Base-by-base conservation (phyloP, 2,329 filamentous ascomycete species). In the Tolypocladium cylindrosporum region DNA sequence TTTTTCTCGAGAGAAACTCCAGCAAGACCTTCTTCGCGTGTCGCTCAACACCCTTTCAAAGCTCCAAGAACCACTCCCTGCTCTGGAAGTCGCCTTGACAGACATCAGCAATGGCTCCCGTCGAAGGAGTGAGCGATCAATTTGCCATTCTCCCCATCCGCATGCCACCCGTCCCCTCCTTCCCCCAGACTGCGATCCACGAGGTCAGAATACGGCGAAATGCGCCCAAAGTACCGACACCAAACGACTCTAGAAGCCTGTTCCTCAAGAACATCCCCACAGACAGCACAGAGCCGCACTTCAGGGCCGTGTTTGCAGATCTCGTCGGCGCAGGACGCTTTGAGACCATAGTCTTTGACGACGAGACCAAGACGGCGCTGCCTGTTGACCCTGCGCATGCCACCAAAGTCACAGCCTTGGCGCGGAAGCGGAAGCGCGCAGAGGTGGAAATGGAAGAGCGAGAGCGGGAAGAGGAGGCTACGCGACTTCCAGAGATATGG, bases 181-280 rank as follows among this genome's bases (percentile, higher is more conserved):
- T 81, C 59, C 81, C 85, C 31, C 73, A 79, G 48, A 72, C 80
- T 50, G 80, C 85, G 59, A 84, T 83, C 55, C 94, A 97, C 75
- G 90, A 92, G 73, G 78, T 97, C 66, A 96, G 96, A 75, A 75
- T 97, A 57, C 90, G 90, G 63, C 85, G 85, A 57, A 92, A 97
- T 73, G 81, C 86, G 52, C 91, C 93, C 60, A 90, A 88, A 74
- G 81, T 89, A 45, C 85, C 89, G 16, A 88, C 88, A 9, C 78
- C 82, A 57, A 82, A 89, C 71, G 88, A 93, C 65, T 77, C 84
- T 19, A 86, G 92, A 65, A 91, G 89, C 61, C 80, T 99, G 21
- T 99, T 96, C 73, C 70, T 96, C n/a, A 89, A 92, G 62, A 97
- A 99, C 67, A 76, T 95, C 1, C 94, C 94, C 8, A 79, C 88